Conservation (phyloP, 2,329 filamentous ascomycete species). For the Peltaster fructicola region DNA sequence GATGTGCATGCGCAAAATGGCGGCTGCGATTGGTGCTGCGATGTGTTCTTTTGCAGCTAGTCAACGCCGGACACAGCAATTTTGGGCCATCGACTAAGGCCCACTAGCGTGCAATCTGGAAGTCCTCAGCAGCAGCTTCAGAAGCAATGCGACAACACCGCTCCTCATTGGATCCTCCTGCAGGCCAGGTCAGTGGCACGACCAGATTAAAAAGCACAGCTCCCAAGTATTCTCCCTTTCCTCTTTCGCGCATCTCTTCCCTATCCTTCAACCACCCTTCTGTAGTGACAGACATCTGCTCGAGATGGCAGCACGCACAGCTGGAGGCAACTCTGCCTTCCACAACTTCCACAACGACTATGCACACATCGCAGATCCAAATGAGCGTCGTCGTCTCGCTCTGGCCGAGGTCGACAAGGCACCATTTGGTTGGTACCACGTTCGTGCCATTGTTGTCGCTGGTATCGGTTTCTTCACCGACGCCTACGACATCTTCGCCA, state of each 20-base stretch:
- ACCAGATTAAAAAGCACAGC: too few species aligned
- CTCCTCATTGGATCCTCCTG: too few species aligned
- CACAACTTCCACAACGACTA: constrained; percentile 67
- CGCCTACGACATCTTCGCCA: constrained; percentile 62
- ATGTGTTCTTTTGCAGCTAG: too few species aligned
- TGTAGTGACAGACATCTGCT: neutral
- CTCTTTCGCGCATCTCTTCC: too few species aligned
- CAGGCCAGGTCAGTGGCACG: too few species aligned
- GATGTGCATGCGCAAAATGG: constrained; percentile 1
- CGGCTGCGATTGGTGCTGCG: constrained; percentile 1
- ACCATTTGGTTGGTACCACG: constrained; percentile 70
- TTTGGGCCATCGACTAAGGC: too few species aligned
- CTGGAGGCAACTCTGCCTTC: constrained; percentile 52
- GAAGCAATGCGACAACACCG: too few species aligned
- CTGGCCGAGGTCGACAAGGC: constrained; percentile 67
- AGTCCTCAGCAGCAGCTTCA: too few species aligned
- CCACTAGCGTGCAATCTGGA: too few species aligned
- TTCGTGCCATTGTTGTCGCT: constrained; percentile 58
- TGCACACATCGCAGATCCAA: constrained; percentile 46
- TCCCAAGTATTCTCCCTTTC: too few species aligned
- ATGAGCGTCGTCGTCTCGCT: constrained; percentile 61
- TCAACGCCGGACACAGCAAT: too few species aligned
- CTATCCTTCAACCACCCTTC: too few species aligned
- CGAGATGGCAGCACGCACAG: constrained; percentile 25
- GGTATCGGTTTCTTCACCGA: constrained; percentile 84